Base-by-base conservation (phyloP, 78 protist species). In the Dictyostelium firmibasis region DNA sequence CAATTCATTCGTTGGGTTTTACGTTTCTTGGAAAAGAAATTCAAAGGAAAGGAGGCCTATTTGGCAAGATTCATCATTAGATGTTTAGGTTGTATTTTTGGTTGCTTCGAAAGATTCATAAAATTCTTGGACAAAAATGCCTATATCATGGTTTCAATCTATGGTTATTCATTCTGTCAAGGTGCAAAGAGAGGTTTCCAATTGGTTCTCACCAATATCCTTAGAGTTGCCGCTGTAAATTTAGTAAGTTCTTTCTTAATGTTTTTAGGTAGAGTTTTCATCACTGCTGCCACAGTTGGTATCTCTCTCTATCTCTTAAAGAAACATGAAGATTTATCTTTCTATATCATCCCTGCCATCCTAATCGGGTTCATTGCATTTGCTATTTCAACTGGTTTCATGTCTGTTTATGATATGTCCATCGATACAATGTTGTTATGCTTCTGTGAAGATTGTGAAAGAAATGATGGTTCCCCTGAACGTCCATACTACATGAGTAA, bases 71-170 rank as follows among this genome's bases (percentile, higher is more conserved):
- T 91, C 33, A 35, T 92, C 35, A 29, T 97, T 60, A 62, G 88
- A 86, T 91, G 93, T 88, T 44, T 93, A 79, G 41, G 93, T 64
- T 97, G 99, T 91, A 62, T 93, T 70, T 60, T 97, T n/a, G 88
- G 91, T 35, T 96, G 96, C 78, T 78, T 98, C 41, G 98, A 98
- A 93, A 74, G 96, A 43, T 88, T 97, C 93, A 29, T 97, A 6
- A 97, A 97, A 78, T 97, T 95, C 81, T 85, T 98, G 60, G 92
- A 85, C 92, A 91, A 95, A 88, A 97, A 97, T 81, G 99, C 98
- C 14, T 98, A 97, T 89, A 97, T 98, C 86, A 81, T 92, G 85
- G 88, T 94, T 79, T 96, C 98, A 13, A 96, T 97, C 31, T 70
- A 98, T 43, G 97, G 98, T 50, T 50, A 93, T 27, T 70, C 96